Evolutionary conservation across 345 rosid species (phyloP).

Genomic region (Clausena lansium): DNA sequence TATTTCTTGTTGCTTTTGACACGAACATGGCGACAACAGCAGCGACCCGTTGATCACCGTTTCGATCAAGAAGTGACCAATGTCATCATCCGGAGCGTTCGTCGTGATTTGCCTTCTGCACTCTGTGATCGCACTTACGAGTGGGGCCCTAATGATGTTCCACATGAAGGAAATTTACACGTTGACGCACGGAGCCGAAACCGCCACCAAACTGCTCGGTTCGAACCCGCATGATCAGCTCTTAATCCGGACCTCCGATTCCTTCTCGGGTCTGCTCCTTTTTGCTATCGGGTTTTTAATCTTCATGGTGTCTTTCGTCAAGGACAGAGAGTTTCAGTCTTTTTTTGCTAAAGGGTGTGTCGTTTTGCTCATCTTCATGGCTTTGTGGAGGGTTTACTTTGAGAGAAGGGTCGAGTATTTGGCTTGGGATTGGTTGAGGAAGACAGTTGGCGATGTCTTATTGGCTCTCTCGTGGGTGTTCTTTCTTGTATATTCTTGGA

Average conservation of each 20-base stretch:
- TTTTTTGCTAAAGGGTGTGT: slow-evolving; percentile 73
- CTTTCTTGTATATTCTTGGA: slow-evolving; percentile 71
- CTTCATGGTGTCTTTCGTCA: slow-evolving; percentile 65
- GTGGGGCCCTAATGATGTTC: slow-evolving; percentile 78
- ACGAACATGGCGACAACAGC: not conserved
- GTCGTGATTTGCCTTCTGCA: slow-evolving; percentile 60
- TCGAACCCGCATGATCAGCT: slow-evolving; percentile 73
- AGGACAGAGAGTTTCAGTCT: slow-evolving; percentile 52
- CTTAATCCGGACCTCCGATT: slow-evolving; percentile 63
- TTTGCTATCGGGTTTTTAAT: slow-evolving; percentile 59
- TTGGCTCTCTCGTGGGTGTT: slow-evolving; percentile 65
- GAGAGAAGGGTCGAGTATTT: slow-evolving; percentile 58
- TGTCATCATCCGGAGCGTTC: slow-evolving; percentile 52
- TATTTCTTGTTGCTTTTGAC: not conserved
- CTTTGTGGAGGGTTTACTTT: slow-evolving; percentile 55
- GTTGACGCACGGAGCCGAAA: slow-evolving; percentile 58
- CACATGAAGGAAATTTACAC: slow-evolving; percentile 52
- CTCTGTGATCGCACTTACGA: slow-evolving; percentile 53
- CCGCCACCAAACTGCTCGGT: slow-evolving; percentile 50
- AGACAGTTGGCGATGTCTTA: slow-evolving; percentile 55
- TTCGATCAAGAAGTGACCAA: not conserved
- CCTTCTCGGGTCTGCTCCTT: slow-evolving; percentile 66
- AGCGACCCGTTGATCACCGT: not conserved
- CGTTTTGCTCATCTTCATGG: slow-evolving; percentile 49
- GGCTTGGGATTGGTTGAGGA: slow-evolving; percentile 61